Evolutionary conservation across 441 rosid genomes (phyloP).

Genomic region (Eruca vesicaria): DNA sequence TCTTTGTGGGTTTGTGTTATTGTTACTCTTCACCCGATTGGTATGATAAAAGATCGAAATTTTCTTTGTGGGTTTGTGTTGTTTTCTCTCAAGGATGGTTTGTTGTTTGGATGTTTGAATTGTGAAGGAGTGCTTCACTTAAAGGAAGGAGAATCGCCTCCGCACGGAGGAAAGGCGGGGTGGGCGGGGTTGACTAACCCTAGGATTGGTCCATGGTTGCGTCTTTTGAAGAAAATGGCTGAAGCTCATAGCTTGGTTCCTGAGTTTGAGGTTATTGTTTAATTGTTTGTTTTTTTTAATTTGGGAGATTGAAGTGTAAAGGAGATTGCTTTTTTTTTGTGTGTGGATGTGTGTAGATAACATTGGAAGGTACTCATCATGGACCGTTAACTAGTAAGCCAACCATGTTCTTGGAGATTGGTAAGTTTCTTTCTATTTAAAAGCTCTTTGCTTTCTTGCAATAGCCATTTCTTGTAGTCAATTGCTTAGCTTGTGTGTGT

Average conservation of each 20-base stretch:
- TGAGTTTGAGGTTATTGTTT: conserved; percentile 78
- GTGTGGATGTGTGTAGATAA: conserved; percentile 46
- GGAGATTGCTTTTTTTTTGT: background rate
- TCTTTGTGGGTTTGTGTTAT: background rate
- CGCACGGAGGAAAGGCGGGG: conserved; percentile 81
- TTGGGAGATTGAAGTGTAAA: background rate
- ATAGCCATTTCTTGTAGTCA: background rate
- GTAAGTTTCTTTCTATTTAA: conserved; percentile 33
- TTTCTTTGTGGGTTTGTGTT: conserved; percentile 7
- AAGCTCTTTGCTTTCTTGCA: background rate
- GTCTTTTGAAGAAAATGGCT: conserved; percentile 65
- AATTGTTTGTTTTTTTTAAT: background rate
- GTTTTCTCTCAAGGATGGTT: background rate
- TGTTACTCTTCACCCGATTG: no score
- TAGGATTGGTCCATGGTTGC: conserved; percentile 83
- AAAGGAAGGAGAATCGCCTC: conserved; percentile 61
- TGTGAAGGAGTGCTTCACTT: conserved; percentile 76
- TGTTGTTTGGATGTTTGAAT: background rate
- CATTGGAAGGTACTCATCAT: conserved; percentile 85
- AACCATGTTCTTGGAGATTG: conserved; percentile 83
- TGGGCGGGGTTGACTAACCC: conserved; percentile 92
- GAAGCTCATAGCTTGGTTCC: conserved; percentile 66
- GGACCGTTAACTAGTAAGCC: conserved; percentile 74
- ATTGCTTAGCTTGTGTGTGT: background rate
- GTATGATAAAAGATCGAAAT: no score